Evolutionary conservation across 2,329 filamentous ascomycete species (phyloP).

Genomic region (Alternaria sp.): DNA sequence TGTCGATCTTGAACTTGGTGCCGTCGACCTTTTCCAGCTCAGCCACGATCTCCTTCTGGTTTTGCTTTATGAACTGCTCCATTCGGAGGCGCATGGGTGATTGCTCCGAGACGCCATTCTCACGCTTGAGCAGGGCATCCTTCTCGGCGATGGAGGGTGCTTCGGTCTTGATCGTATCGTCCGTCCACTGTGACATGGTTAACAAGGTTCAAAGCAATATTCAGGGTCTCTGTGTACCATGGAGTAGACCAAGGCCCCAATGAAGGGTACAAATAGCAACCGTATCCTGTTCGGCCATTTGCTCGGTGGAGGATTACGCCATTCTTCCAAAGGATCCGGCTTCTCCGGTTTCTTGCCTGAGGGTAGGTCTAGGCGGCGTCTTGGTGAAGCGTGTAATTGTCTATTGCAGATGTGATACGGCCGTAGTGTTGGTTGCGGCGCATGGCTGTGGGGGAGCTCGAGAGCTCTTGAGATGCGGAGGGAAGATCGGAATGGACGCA

Average conservation of each 20-base stretch:
- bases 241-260: constrained; percentile 62
- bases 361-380: constrained; percentile 28
- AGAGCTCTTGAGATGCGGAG: constrained; percentile 33
- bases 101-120: constrained; percentile 73
- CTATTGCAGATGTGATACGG: constrained; percentile 21
- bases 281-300: constrained; percentile 51
- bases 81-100: constrained; percentile 98
- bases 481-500: constrained; percentile 39
- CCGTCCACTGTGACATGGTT: constrained; percentile 34
- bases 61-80: constrained; percentile 93
- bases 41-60: constrained; percentile 85
- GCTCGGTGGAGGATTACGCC: constrained; percentile 44
- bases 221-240: constrained; percentile 56
- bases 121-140: constrained; percentile 80
- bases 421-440: constrained; percentile 28
- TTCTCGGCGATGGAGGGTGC: constrained; percentile 79
- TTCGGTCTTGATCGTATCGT: constrained; percentile 58
- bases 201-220: background rate
- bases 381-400: constrained; percentile 17
- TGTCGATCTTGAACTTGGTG: constrained; percentile 79
- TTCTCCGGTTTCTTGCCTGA: constrained; percentile 24
- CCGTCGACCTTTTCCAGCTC: constrained; percentile 86
- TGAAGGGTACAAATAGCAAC: constrained; percentile 57
- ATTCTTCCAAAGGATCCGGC: constrained; percentile 38
- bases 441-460: constrained; percentile 34